A percentile compares a stretch with the other conserved stretches of the same genome.
phyloP scores from a whole-genome alignment of 768 basidiomycete species.

The Tulasnella sp. region DNA sequence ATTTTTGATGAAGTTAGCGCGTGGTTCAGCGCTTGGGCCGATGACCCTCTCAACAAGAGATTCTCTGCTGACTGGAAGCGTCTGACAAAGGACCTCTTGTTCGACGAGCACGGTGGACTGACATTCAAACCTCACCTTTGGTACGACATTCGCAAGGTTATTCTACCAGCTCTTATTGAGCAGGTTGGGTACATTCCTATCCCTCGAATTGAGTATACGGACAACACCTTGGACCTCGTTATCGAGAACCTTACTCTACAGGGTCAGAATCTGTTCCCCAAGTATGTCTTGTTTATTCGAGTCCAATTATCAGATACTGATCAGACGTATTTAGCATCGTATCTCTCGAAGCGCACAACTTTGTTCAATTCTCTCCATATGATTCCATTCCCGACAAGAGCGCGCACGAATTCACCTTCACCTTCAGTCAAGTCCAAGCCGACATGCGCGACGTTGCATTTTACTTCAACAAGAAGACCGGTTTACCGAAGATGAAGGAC shows the following conservation, averaged over 20 bases:
- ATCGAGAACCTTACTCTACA: constrained; percentile 86
- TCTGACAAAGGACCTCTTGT: constrained; percentile 72
- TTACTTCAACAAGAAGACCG: constrained; percentile 75
- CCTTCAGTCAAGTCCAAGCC: constrained; percentile 75
- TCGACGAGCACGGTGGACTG: constrained; percentile 65
- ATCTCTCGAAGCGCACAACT: constrained; percentile 59
- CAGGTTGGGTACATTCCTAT: constrained; percentile 56
- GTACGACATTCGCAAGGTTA: constrained; percentile 74
- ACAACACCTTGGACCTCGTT: constrained; percentile 73
- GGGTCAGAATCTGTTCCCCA: constrained; percentile 82
- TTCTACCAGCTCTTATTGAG: constrained; percentile 65
- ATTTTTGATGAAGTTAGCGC: constrained; percentile 53
- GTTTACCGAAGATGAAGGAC: constrained; percentile 67
- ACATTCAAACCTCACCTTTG: constrained; percentile 78
- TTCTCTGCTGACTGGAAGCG: constrained; percentile 77
- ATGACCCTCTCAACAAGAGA: constrained; percentile 69
- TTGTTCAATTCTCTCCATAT: constrained; percentile 76
- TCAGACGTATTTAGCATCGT: constrained; percentile 25
- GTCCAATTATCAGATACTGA: background rate
- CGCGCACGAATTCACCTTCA: constrained; percentile 61
- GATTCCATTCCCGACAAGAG: constrained; percentile 39
- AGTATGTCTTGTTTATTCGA: constrained; percentile 21
- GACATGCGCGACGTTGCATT: constrained; percentile 92
- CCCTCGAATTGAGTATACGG: constrained; percentile 87
- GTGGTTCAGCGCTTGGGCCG: constrained; percentile 79